Base-by-base conservation (phyloP, 1,139 yeast species). In the Candida frijolesensis region DNA sequence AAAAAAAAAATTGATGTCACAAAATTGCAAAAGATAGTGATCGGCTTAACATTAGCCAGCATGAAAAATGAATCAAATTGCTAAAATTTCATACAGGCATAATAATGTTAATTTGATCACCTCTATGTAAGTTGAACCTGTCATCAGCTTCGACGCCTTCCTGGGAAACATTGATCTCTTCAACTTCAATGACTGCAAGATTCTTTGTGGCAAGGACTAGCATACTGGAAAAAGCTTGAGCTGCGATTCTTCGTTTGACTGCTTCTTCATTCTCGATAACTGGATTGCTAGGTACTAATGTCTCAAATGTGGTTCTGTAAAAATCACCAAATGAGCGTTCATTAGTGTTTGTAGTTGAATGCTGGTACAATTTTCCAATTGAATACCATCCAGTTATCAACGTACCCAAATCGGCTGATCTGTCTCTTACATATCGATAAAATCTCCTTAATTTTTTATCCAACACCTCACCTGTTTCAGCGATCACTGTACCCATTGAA, bases 161-260 rank as follows among this genome's bases (percentile, higher is more conserved):
- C 22, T 19, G 4, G 4, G 22, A 19, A 19, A 3, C 22, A 19
- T 4, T 4, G 4, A 19, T 12, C 6, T 33, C 11, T 19, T 34
- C 27, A 15, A 45, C 37, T 14, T 51, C 44, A 32, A 52, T 40
- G 5, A 18, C 15, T 22, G 54, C 41, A 6, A 47, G 42, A 38
- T 49, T 46, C 27, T 46, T 61, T 8, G 73, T 66, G 0, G 78
- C 68, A 46, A 78, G 61, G 43, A 74, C 71, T 42, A 78, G 61
- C 1, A 77, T 51, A 45, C 74, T 69, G 12, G 72, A 60, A 54
- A 78, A 75, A 2, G 80, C 68, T 47, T 65, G 70, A 12, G 72
- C 76, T 14, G 76, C 76, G 29, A 71, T 59, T 14, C 61, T 57
- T 51, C 64, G 62, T 14, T 51, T 49, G 44, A 61, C 50, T 45